Base-by-base conservation (phyloP, 352 stramenopile species). In the Pythium brachiatum region DNA sequence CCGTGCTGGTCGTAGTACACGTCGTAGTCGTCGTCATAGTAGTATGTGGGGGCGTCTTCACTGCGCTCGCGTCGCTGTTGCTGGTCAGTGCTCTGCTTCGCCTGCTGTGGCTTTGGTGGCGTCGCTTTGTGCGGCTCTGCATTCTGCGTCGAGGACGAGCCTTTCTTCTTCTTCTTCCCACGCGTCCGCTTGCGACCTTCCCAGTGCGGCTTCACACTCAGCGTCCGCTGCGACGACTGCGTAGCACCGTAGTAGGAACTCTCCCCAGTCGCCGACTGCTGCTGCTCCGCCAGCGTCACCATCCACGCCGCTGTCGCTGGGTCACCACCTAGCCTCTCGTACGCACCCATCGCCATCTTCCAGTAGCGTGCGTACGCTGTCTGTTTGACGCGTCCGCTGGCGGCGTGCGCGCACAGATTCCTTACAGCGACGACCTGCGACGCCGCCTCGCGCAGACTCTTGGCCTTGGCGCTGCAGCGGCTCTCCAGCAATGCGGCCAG, bases 401-500 rank as follows among this genome's bases (percentile, higher is more conserved):
- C 44, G 16, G 44, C 44, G 23, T 52, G 44, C 25, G 44, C 44
- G 44, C 44, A 52, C 44, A 21, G 21, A 21, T 52, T 52, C 21
- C 44, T 18, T 21, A 52, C 44, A 2, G 44, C 21, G 9, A 34
- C 21, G 11, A 52, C 44, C 23, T 34, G 8, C 5, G 20, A 31
- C 44, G 25, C 11, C 44, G 23, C 25, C 7, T n/a, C 18, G 21
- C 21, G 44, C 0, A 31, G 44, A 11, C 5, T 34, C 20, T 13
- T 52, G 7, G 23, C 21, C 9, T 21, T 27, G 12, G 21, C 25
- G 23, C n/a, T 13, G 1, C n/a, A 7, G 23, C 21, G 21, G 13
- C 27, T 34, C 25, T 31, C 44, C 23, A 52, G 44, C 13, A 34
- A 34, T 1, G 8, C 2, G 12, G 18, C 11, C 23, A 52, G 44